Base-by-base conservation (phyloP, 2,329 filamentous ascomycete genomes). In the Arthroderma uncinatum region DNA sequence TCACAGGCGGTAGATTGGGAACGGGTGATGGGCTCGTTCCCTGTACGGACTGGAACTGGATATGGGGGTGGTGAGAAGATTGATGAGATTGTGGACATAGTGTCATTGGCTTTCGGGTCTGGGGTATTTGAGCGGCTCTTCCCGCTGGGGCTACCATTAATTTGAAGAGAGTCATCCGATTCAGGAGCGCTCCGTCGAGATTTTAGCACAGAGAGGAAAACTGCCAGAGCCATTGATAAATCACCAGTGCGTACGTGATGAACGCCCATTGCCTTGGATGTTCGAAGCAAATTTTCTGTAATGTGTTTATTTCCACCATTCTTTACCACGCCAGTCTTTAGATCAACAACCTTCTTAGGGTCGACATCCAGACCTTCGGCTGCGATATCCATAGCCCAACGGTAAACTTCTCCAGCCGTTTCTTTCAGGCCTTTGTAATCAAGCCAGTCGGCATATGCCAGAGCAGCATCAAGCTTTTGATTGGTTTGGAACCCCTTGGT, bases 401-500 rank as follows among this genome's bases (percentile, higher is more conserved):
- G 77, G 69, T 89, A 91, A 74, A 90, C 83, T 60, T 86, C 82
- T 56, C 82, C 78, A 0, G 89, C 85, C 0, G 81, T 83, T 2
- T 82, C 81, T 1, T 78, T 72, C 25, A 83, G 69, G 1, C 81
- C 78, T 72, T 91, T 92, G 73, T 82, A 92, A 62, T 90, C 87
- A 39, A 95, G 78, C 81, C 87, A 96, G 56, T 88, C 85, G 1
- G 86, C 92, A 68, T 91, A 95, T 1, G 85, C 85, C 42, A 95
- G 74, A 2, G 88, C 86, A 2, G 91, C 90, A 58, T 92, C 84
- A 54, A 96, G 76, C 65, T 83, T 84, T 70, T 97, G 89, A 57
- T 82, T 79, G n/a, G 82, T 78, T 0, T 81, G 85, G 65, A 97
- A 88, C 1, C 92, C 92, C 56, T 80, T 79, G 0, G 88, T 92